phyloP scores from a whole-genome alignment of 257 asterid genomes.

The Solanum dulcamara region DNA sequence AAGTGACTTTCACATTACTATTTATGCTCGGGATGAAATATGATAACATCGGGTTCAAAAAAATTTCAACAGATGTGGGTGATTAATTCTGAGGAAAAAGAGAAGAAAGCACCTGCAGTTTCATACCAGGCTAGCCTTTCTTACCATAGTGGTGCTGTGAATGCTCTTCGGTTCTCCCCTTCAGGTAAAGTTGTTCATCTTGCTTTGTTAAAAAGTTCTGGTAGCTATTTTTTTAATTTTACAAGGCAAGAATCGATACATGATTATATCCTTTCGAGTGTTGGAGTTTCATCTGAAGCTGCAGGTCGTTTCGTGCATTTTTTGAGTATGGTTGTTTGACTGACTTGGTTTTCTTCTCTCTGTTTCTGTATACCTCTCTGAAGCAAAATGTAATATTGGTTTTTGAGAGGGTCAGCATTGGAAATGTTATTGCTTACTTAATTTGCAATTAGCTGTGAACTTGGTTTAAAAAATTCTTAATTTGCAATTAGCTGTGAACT shows the following conservation, averaged over 20 bases:
- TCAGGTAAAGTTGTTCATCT: constrained; percentile 38
- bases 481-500: background rate
- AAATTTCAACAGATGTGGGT: constrained; percentile 55
- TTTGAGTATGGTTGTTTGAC: background rate
- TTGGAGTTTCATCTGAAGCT: background rate
- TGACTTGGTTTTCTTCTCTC: background rate
- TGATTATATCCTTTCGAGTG: background rate
- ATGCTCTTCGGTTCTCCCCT: constrained; percentile 87
- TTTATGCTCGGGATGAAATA: background rate
- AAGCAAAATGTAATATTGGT: background rate
- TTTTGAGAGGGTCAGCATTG: background rate
- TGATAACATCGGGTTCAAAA: background rate
- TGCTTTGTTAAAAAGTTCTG: background rate
- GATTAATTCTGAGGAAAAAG: constrained; percentile 34
- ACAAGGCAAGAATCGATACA: background rate
- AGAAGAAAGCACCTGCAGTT: constrained; percentile 55
- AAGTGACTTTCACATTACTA: background rate
- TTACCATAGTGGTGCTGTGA: constrained; percentile 77
- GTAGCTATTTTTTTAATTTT: background rate
- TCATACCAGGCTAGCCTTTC: constrained; percentile 64
- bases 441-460: background rate
- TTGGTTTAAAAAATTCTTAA: background rate
- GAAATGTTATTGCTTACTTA: background rate
- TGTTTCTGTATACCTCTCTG: background rate
- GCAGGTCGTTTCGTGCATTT: background rate